These are phyloP conservation scores for Gamsiella multidivaricata DNA, from an alignment of 192 early-diverging fungal species.

Conservation along the genomic window DNA sequence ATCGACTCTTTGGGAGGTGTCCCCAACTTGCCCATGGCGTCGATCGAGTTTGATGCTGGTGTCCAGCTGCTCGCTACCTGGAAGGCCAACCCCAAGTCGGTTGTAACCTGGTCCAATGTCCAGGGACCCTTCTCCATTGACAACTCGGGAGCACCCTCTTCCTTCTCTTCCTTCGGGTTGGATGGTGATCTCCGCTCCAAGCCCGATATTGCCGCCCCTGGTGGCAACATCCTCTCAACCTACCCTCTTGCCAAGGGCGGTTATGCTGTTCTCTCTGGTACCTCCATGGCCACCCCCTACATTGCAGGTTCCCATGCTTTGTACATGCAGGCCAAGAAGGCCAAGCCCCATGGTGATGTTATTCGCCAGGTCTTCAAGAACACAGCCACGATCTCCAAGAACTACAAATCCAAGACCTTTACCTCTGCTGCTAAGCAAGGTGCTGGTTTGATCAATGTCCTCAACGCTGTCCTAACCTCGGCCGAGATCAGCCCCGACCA, in stretches of 20 bases:
- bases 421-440: constrained; percentile 39
- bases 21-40: constrained; percentile 37
- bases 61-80: constrained; percentile 33
- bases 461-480: constrained; percentile 16
- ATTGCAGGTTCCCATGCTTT: constrained; percentile 43
- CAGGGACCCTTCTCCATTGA: background rate
- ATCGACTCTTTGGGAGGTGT: constrained; percentile 22
- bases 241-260: constrained; percentile 23
- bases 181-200: constrained; percentile 68
- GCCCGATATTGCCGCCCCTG: constrained; percentile 61
- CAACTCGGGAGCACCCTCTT: constrained; percentile 59
- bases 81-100: constrained; percentile 13
- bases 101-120: constrained; percentile 4
- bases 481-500: constrained; percentile 18
- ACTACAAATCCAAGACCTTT: constrained; percentile 3
- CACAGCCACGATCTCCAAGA: constrained; percentile 19
- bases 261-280: constrained; percentile 31
- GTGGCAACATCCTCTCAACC: constrained; percentile 54
- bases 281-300: constrained; percentile 57
- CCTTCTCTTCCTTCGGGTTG: constrained; percentile 72
- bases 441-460: constrained; percentile 34
- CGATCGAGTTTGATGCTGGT: constrained; percentile 34
- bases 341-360: constrained; percentile 17
- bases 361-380: constrained; percentile 27
- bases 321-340: constrained; percentile 17